A percentile compares a stretch with the other conserved stretches of the same genome.
Conservation (phyloP, 495 filamentous ascomycete genomes). For the Astrothelium macrocarpum region DNA sequence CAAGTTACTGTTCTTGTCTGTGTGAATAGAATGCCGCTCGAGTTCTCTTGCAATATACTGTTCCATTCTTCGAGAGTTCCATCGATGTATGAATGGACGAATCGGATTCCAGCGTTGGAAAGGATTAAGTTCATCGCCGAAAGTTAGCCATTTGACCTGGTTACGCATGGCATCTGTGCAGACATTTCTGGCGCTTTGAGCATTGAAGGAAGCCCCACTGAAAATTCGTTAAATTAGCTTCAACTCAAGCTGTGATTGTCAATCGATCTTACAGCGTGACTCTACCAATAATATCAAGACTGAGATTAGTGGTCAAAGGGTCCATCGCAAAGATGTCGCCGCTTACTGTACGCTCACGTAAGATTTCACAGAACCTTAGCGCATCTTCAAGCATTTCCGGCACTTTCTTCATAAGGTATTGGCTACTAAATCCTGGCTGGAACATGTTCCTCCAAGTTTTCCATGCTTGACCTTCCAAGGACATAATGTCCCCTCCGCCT, state of each 20-base stretch:
- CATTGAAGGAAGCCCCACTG: constrained; percentile 24
- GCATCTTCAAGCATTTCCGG: constrained; percentile 37
- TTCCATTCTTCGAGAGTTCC: constrained; percentile 28
- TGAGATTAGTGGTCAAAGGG: constrained; percentile 27
- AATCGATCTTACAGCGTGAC: constrained; percentile 22
- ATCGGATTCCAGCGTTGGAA: constrained; percentile 21
- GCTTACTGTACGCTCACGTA: constrained; percentile 24
- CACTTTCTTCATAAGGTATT: constrained; percentile 34
- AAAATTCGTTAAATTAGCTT: too few relatives aligned
- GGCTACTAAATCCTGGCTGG: constrained; percentile 39
- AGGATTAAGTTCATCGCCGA: constrained; percentile 14
- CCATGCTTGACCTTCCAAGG: constrained; percentile 25
- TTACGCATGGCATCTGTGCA: constrained; percentile 29
- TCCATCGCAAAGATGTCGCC: constrained; percentile 32
- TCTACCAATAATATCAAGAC: constrained; percentile 39
- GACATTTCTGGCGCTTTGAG: constrained; percentile 28
- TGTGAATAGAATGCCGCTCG: constrained; percentile 25
- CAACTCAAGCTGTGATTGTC: background rate
- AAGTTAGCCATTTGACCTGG: constrained; percentile 24
- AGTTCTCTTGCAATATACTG: constrained; percentile 28
- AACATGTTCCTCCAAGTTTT: constrained; percentile 32
- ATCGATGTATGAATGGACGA: constrained; percentile 22
- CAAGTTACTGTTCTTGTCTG: constrained; percentile 9
- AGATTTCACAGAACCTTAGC: constrained; percentile 27
- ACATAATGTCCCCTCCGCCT: constrained; percentile 29